Base-by-base conservation (phyloP, 73 alveolate species). In the Stentor coeruleus region DNA sequence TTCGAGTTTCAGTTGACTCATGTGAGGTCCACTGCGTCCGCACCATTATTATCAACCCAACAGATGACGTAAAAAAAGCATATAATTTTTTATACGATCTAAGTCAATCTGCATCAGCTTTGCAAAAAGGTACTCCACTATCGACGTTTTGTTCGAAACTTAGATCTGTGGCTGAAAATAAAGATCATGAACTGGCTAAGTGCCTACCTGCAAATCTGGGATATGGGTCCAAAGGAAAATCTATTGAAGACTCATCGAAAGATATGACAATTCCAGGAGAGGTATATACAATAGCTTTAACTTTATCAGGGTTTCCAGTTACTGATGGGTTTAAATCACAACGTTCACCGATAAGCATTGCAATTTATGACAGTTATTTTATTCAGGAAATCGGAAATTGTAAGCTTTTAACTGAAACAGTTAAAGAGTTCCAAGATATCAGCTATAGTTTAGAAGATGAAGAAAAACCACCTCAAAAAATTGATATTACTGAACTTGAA, bases 1-100 rank as follows among this genome's bases (percentile, higher is more conserved):
- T 94, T 0, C 83, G 91, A 83, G 91, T 94, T 3, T 86, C 89
- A 81, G 91, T 92, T 82, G 86, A 90, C 74, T 97, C 92, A 38
- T 87, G 91, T 72, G 86, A 92, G 76, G 87, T 92, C 33, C 85
- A 83, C 82, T 91, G 94, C 35, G 85, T 92, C 74, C 88, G 98
- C 76, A 95, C 99, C 35, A 87, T 92, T 59, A 82, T 91, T 83
- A 94, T 95, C 14, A 92, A 93, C 88, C 92, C 99, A 11, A 81
- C 84, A 73, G 86, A 86, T 59, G 85, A 80, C 55, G 83, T 90
- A 79, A 90, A 93, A 81, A 88, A 84, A 26, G 97, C 92, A 75
- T 95, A 95, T 82, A 58, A 72, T 84, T 76, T 91, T 39, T 87
- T 93, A 41, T 59, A 82, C 30, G 95, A 91, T 30, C 88, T 91